Base-by-base conservation (phyloP, 352 stramenopile species). In the Phytophthora pini region DNA sequence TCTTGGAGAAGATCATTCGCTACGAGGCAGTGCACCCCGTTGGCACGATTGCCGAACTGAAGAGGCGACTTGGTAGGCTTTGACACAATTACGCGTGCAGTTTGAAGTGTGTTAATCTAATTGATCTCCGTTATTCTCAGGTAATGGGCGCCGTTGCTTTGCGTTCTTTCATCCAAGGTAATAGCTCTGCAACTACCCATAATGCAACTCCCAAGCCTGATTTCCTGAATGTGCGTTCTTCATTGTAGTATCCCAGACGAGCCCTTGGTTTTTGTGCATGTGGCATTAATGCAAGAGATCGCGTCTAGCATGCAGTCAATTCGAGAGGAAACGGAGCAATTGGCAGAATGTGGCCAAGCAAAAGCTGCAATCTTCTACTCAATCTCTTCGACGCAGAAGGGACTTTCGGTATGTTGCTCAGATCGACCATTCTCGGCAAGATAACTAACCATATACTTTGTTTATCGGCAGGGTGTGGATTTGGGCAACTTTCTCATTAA, bases 401-500 rank as follows among this genome's bases (percentile, higher is more conserved):
- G 95, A 9, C 72, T 95, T 20, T 84, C 90, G 79, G 85, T 94
- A 50, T 1, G 31, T 36, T 36, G 13, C 10, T 15, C 31, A 4
- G 11, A 36, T 36, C 10, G 11, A 36, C 2, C 32, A 46, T 27
- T 24, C 26, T 36, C 17, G 27, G 9, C 29, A 50, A 38, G 17
- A 46, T 29, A 17, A 44, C 5, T 32, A 46, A 22, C 43, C 12
- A 39, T 11, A 36, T 51, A 36, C 43, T 22, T 57, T 26, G 24
- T 3, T 47, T 40, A 48, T 5, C 58, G 90, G 10, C 53, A 93
- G 74, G 96, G 96, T 12, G 83, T 99, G 32, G 93, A 98, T 55
- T 76, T 99, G 7, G 96, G 95, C 40, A 98, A 98, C 72, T 97
- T 97, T 68, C 71, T 99, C 26, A 98, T 99, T 62, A 98, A 98